Conservation (phyloP, 148 eudicot genomes). For the Limonium bicolor region DNA sequence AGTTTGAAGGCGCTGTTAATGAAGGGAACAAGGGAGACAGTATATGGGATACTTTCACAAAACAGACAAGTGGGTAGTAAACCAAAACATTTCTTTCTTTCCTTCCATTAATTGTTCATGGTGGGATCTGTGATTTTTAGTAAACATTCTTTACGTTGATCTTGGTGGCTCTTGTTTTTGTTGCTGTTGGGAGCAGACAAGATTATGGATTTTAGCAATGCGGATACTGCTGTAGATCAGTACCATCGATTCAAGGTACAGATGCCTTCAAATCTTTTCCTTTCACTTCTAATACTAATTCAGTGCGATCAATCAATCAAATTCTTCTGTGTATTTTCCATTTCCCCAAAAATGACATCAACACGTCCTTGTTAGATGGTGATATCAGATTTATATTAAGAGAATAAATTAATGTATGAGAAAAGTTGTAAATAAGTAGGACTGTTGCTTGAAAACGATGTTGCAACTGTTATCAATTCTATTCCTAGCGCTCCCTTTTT, state of each 20-base stretch:
- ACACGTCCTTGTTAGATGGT: background rate
- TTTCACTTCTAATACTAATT: background rate
- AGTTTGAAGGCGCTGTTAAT: conserved; percentile 29
- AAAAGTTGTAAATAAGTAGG: background rate
- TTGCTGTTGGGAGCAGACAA: conserved; percentile 8
- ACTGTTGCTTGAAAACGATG: conserved; percentile 1
- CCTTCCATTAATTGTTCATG: background rate
- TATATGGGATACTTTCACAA: conserved; percentile 26
- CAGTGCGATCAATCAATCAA: background rate
- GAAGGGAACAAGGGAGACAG: conserved; percentile 20
- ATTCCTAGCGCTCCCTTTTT: background rate
- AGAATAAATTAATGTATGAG: too few species aligned
- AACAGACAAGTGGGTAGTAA: conserved; percentile 23
- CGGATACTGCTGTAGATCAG: conserved; percentile 18
- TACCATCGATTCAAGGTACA: conserved; percentile 25
- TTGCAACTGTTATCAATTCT: too few species aligned
- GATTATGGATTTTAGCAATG: conserved; percentile 21
- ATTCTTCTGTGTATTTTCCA: too few species aligned
- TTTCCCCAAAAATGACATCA: background rate
- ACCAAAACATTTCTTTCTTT: background rate
- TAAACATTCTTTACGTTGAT: too few species aligned
- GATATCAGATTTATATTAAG: too few species aligned
- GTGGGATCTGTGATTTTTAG: background rate
- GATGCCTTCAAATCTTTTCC: background rate
- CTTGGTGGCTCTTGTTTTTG: conserved; percentile 10